Conservation (phyloP, 352 stramenopile species). For the Peronospora tabacina region DNA sequence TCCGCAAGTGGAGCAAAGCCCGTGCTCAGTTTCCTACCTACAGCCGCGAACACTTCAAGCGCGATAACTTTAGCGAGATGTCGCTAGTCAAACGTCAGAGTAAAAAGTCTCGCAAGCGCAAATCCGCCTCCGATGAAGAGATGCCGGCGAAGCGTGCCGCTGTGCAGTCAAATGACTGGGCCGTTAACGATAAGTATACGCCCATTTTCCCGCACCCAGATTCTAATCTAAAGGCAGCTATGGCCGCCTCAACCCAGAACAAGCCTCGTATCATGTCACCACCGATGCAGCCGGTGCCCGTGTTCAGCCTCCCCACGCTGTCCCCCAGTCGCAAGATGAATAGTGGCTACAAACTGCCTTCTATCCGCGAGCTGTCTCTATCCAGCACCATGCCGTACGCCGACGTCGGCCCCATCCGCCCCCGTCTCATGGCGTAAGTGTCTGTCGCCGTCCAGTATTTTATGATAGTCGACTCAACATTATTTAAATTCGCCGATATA, state of each 20-base stretch:
- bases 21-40: conserved; percentile 69
- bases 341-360: background rate
- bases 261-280: conserved; percentile 14
- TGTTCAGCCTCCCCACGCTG: conserved; percentile 31
- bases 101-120: conserved; percentile 78
- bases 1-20: conserved; percentile 87
- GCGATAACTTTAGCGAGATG: conserved; percentile 82
- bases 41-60: conserved; percentile 73
- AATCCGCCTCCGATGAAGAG: conserved; percentile 27
- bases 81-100: conserved; percentile 81
- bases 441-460: background rate
- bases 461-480: too few relatives aligned
- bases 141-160: conserved; percentile 32
- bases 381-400: background rate
- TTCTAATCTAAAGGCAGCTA: background rate
- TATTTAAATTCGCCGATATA: too few relatives aligned
- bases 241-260: conserved; percentile 10
- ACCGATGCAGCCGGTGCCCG: conserved; percentile 17
- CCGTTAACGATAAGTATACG: conserved; percentile 49
- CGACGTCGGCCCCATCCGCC: background rate
- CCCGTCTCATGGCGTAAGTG: conserved; percentile 21
- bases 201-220: conserved; percentile 48
- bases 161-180: conserved; percentile 16
- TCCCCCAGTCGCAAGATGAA: conserved; percentile 35
- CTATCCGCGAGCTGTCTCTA: background rate